Percentiles rank a stretch among this genome's conserved stretches.
phyloP scores from a whole-genome alignment of 2,329 filamentous ascomycete genomes.

The Fusarium subtropicale region DNA sequence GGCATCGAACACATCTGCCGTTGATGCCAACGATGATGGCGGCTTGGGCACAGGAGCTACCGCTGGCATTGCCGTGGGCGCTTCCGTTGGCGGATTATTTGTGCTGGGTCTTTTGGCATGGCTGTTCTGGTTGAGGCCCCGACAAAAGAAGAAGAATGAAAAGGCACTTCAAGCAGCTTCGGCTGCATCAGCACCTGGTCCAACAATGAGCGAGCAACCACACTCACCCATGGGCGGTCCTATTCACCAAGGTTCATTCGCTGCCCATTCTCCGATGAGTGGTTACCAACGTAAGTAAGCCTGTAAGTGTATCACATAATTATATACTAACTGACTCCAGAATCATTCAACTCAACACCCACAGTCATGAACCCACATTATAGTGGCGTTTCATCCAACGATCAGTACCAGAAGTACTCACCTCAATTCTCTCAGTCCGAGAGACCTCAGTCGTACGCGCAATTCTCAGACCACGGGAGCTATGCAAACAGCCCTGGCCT shows the following conservation, averaged over 20 bases:
- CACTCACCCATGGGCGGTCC: conserved; percentile 20
- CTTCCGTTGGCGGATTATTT: conserved; percentile 27
- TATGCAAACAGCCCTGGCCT: conserved; percentile 17
- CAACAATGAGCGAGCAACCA: conserved; percentile 19
- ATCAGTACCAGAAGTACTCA: conserved; percentile 37
- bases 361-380: conserved; percentile 23
- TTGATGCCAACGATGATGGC: background rate
- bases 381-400: conserved; percentile 31
- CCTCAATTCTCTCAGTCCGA: conserved; percentile 34
- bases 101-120: conserved; percentile 32
- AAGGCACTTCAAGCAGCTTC: background rate
- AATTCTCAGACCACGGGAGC: conserved; percentile 33
- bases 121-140: conserved; percentile 42
- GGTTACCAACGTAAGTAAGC: conserved; percentile 39
- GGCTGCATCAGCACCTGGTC: conserved; percentile 14
- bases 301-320: background rate
- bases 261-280: conserved; percentile 39
- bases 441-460: conserved; percentile 28
- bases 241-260: conserved; percentile 5
- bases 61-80: conserved; percentile 40
- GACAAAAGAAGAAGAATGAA: conserved; percentile 32
- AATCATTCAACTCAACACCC: conserved; percentile 33
- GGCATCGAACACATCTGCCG: conserved; percentile 11
- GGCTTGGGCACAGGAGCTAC: conserved; percentile 39
- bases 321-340: conserved; percentile 28